Percentiles rank a stretch among this genome's conserved stretches.
These are phyloP conservation scores for Pleurotus eryngii DNA, from an alignment of 768 basidiomycete species.

Conservation along the genomic window DNA sequence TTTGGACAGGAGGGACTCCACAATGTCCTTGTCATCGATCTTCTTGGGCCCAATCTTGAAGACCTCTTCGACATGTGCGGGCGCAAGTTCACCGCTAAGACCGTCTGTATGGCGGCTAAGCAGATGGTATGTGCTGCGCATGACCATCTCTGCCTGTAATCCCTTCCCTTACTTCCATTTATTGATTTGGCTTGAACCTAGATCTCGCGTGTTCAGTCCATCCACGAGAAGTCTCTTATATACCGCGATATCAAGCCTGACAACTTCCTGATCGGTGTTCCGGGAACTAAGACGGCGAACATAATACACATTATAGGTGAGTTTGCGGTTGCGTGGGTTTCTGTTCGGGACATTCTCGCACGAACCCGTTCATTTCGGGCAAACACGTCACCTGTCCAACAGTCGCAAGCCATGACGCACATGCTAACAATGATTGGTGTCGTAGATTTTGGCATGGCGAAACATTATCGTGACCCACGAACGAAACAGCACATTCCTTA, in stretches of 20 bases:
- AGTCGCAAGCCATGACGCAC: conserved; percentile 5
- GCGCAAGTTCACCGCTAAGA: conserved; percentile 97
- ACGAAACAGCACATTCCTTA: conserved; percentile 99
- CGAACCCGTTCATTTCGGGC: too few relatives aligned
- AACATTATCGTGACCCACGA: conserved; percentile 98
- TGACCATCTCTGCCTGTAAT: neutral
- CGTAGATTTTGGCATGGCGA: conserved; percentile 98
- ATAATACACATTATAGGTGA: conserved; percentile 81
- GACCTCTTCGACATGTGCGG: conserved; percentile 99
- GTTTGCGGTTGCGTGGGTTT: conserved; percentile 20
- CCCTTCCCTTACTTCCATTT: neutral
- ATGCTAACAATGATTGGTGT: conserved; percentile 5
- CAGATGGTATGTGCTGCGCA: conserved; percentile 77
- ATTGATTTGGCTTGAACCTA: conserved; percentile 27
- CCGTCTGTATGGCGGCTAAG: conserved; percentile 97
- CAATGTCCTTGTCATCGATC: conserved; percentile 91
- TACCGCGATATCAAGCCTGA: conserved; percentile 99
- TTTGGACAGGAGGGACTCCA: conserved; percentile 98
- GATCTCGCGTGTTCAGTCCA: conserved; percentile 94
- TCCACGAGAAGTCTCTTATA: conserved; percentile 98
- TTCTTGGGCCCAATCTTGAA: conserved; percentile 96
- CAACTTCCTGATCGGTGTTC: conserved; percentile 96
- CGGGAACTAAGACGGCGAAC: conserved; percentile 88
- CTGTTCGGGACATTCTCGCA: too few relatives aligned
- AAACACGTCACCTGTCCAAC: neutral